Percentiles rank a stretch among this genome's conserved stretches.
These are phyloP conservation scores for Knoxdaviesia capensis DNA, from an alignment of 2,329 filamentous ascomycete species.

Conservation along the genomic window DNA sequence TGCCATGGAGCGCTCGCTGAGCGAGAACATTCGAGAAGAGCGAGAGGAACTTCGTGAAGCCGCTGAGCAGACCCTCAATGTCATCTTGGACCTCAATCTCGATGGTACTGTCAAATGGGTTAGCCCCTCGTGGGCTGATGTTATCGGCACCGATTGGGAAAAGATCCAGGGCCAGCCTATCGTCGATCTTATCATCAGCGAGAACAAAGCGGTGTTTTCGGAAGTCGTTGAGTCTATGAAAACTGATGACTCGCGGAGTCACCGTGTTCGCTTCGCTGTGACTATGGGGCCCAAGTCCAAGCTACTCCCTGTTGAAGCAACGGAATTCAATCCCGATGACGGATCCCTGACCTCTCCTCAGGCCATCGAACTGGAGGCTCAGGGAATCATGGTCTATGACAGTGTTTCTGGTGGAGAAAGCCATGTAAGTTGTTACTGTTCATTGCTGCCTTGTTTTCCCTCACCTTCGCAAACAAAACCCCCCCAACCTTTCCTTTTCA, in stretches of 20 bases:
- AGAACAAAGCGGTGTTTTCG: slow-evolving; percentile 61
- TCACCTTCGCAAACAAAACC: too few species aligned
- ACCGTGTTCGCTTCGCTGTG: slow-evolving; percentile 67
- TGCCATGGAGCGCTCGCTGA: slow-evolving; percentile 47
- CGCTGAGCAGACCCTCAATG: slow-evolving; percentile 88
- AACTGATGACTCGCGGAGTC: slow-evolving; percentile 81
- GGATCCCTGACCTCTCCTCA: slow-evolving; percentile 13
- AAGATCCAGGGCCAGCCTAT: slow-evolving; percentile 59
- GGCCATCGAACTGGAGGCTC: slow-evolving; percentile 67
- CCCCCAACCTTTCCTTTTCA: too few species aligned
- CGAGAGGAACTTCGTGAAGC: slow-evolving; percentile 86
- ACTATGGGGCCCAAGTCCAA: slow-evolving; percentile 49
- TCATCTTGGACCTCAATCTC: slow-evolving; percentile 83
- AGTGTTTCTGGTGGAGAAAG: slow-evolving; percentile 68
- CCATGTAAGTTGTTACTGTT: slow-evolving; percentile 43
- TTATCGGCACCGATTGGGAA: slow-evolving; percentile 62
- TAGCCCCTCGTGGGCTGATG: slow-evolving; percentile 86
- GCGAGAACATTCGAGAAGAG: slow-evolving; percentile 81
- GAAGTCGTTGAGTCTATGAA: slow-evolving; percentile 77
- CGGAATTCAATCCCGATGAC: slow-evolving; percentile 4
- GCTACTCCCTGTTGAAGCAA: slow-evolving; percentile 25
- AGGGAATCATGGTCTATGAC: slow-evolving; percentile 97
- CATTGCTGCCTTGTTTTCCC: not conserved
- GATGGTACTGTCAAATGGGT: slow-evolving; percentile 88
- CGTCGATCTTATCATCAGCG: slow-evolving; percentile 56